These are phyloP conservation scores for Pseudogymnoascus sp. DNA, from an alignment of 2,329 filamentous ascomycete species.

Conservation along the genomic window DNA sequence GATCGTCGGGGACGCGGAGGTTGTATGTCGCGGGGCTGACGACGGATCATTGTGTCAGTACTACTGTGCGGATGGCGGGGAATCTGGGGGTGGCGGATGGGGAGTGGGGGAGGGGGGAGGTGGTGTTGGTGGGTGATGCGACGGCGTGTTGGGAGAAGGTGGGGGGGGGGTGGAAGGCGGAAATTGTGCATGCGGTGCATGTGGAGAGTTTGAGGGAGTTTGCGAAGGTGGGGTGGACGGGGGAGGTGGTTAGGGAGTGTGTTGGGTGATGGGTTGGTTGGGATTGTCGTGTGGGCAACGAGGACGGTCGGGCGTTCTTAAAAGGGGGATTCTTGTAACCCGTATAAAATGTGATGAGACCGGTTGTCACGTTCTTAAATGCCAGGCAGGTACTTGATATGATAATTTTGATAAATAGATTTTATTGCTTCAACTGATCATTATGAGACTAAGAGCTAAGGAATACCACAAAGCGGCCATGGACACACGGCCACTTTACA, in stretches of 20 bases:
- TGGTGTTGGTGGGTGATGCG: conserved; percentile 38
- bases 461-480: not conserved
- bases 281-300: not conserved
- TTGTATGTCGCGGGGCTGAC: conserved; percentile 34
- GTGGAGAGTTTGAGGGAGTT: conserved; percentile 41
- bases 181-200: conserved; percentile 38
- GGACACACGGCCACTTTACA: not conserved
- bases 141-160: conserved; percentile 38
- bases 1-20: conserved; percentile 12
- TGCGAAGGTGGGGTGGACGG: conserved; percentile 33
- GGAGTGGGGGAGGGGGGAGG: conserved; percentile 26
- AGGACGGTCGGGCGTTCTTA: not conserved
- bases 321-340: not conserved
- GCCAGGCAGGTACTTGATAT: too few relatives aligned
- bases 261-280: conserved; percentile 6
- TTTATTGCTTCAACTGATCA: not conserved
- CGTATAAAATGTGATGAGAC: not conserved
- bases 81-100: conserved; percentile 37
- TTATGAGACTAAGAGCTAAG: not conserved
- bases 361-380: not conserved
- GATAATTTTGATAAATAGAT: not conserved
- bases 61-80: conserved; percentile 39
- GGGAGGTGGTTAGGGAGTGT: conserved; percentile 29
- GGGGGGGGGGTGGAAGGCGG: conserved; percentile 33
- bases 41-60: conserved; percentile 43